Evolutionary conservation across 2,329 filamentous ascomycete genomes (phyloP).

Genomic region (Drechslera avenae): DNA sequence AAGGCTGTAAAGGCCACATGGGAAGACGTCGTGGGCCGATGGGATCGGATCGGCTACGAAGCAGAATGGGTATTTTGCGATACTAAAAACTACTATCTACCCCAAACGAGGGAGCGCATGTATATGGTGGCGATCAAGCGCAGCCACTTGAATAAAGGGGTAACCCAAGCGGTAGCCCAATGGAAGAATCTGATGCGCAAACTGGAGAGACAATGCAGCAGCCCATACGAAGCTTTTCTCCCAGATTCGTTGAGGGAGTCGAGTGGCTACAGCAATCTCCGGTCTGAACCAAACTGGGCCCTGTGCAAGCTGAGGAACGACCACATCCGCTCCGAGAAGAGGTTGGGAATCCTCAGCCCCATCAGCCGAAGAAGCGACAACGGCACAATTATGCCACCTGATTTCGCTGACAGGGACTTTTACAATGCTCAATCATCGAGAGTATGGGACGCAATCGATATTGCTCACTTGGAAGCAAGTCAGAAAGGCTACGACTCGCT

Average conservation of each 20-base stretch:
- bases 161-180: slow-evolving; percentile 15
- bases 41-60: slow-evolving; percentile 61
- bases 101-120: slow-evolving; percentile 63
- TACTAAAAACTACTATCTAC: slow-evolving; percentile 74
- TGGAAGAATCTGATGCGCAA: slow-evolving; percentile 56
- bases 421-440: slow-evolving; percentile 60
- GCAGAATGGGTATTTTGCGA: slow-evolving; percentile 60
- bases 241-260: slow-evolving; percentile 60
- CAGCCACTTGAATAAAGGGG: slow-evolving; percentile 20
- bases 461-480: slow-evolving; percentile 60
- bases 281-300: slow-evolving; percentile 56
- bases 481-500: slow-evolving; percentile 60
- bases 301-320: slow-evolving; percentile 66
- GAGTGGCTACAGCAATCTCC: slow-evolving; percentile 41
- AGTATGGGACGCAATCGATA: slow-evolving; percentile 70
- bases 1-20: slow-evolving; percentile 59
- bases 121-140: slow-evolving; percentile 55
- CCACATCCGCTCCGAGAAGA: slow-evolving; percentile 56
- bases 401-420: slow-evolving; percentile 61
- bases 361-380: slow-evolving; percentile 65
- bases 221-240: slow-evolving; percentile 66
- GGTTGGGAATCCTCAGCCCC: slow-evolving; percentile 61
- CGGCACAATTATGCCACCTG: slow-evolving; percentile 58
- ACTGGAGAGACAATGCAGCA: slow-evolving; percentile 64
- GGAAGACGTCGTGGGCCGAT: slow-evolving; percentile 55